Evolutionary conservation across 495 filamentous ascomycete species (phyloP), one percentile per base, ranked within the genome.

Genomic region (Aspergillus campestris): DNA sequence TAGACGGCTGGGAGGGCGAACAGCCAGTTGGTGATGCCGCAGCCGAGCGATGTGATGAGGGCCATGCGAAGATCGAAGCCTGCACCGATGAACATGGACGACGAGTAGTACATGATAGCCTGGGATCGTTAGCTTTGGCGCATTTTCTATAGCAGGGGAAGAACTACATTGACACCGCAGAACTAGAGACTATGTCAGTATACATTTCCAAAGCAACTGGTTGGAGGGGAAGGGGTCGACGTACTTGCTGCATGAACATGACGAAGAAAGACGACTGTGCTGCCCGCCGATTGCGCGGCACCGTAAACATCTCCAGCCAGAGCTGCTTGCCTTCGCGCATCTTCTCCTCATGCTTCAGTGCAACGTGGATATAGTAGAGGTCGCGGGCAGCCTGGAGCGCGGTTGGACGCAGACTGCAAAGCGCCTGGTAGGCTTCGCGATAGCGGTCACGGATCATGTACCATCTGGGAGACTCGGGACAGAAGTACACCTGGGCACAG

Each of bases 231-330:
- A 32, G 6, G 41, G 10, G 38, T 30, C 32, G 12, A 50, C 62
- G 51, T 56, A 87, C 82, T 64, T 90, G 88, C 55, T 92, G 88
- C 78, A 87, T 81, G 49, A 88, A 89, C 86, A 90, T 87, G 45
- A 86, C 83, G 24, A 78, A 72, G 51, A 53, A 53, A 14, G 61
- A 75, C 8, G 77, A 78, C 31, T 72, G 64, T 8, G 72, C 75
- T 9, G 78, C 76, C 41, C 79, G 72, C 31, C 79, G 70, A 15
- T 79, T 56, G 28, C 78, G 73, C 8, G 78, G 78, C 24, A 81
- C 68, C 5, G 71, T 72, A 51, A 81, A 81, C 6, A 81, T 57
- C 46, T 83, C 72, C 24, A 64, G 47, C 48, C 80, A 72, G 5
- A 78, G 70, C 18, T 61, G 61, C 34, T 75, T 48, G 44, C 48